A percentile compares a stretch with the other conserved stretches of the same genome.
Evolutionary conservation across 805 yeast genomes (phyloP).

Genomic region (Zygoascus flipseniorum): DNA sequence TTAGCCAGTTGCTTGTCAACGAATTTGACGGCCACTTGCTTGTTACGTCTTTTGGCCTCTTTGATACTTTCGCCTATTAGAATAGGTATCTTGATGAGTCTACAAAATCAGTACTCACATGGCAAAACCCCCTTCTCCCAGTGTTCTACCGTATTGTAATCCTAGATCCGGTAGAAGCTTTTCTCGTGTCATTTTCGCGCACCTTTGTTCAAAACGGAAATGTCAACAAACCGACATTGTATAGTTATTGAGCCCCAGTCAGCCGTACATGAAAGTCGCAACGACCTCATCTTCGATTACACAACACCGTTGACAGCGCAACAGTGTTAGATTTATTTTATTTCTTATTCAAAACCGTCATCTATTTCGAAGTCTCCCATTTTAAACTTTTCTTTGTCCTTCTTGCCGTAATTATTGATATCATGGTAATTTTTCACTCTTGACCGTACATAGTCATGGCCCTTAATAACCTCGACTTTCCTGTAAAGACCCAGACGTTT

Average conservation of each 20-base stretch:
- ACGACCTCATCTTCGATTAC: too few relatives aligned
- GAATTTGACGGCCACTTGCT: conserved; percentile 50
- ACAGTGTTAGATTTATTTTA: too few relatives aligned
- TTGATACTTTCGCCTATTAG: conserved; percentile 34
- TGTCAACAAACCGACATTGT: not conserved
- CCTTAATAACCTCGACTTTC: too few relatives aligned
- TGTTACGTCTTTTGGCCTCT: conserved; percentile 34
- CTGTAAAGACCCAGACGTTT: not conserved
- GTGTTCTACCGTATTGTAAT: conserved; percentile 36
- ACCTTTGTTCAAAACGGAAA: not conserved
- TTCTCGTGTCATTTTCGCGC: conserved; percentile 1
- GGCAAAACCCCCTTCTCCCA: conserved; percentile 66
- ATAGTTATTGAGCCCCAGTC: not conserved
- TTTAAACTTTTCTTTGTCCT: not conserved
- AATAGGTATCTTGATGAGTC: not conserved
- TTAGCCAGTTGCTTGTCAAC: conserved; percentile 31
- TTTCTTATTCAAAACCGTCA: not conserved
- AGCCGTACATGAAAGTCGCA: too few relatives aligned
- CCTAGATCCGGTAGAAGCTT: not conserved
- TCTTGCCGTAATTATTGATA: not conserved
- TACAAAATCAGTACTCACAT: conserved; percentile 27
- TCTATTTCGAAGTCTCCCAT: not conserved
- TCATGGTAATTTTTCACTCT: too few relatives aligned
- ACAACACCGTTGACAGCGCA: too few relatives aligned
- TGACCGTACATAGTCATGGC: too few relatives aligned